Evolutionary conservation across 225 moss, liverwort and hornwort species (phyloP).

Genomic region (Sphagnum contortum): DNA sequence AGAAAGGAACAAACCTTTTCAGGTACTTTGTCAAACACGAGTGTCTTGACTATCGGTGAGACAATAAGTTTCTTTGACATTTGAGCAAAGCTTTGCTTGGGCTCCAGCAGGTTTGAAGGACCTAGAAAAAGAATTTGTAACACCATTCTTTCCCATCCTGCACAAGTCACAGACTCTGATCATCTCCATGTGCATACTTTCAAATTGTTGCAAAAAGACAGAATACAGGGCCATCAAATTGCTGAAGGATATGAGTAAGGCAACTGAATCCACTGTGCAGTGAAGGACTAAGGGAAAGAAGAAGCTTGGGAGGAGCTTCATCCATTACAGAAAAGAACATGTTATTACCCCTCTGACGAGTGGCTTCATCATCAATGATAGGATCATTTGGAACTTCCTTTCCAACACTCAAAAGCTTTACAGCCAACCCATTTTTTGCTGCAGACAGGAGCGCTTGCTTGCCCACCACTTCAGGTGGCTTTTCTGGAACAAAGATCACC

Average conservation of each 20-base stretch:
- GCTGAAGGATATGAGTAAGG: no score
- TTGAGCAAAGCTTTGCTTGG: slow-evolving; percentile 65
- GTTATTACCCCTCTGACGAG: slow-evolving; percentile 61
- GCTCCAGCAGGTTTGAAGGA: slow-evolving; percentile 88
- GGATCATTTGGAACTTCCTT: slow-evolving; percentile 68
- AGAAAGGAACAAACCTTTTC: slow-evolving; percentile 48
- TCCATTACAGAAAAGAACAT: not conserved
- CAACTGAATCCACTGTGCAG: no score
- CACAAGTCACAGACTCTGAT: slow-evolving; percentile 1
- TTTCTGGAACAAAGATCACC: slow-evolving; percentile 83
- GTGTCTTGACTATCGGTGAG: slow-evolving; percentile 89
- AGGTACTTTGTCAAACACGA: slow-evolving; percentile 91
- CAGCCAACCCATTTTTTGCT: slow-evolving; percentile 90
- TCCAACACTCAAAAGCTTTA: slow-evolving; percentile 74
- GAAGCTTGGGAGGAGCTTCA: no score
- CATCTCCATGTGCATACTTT: not conserved
- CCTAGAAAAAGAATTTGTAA: slow-evolving; percentile 93
- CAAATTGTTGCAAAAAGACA: not conserved
- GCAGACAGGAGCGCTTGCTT: slow-evolving; percentile 54
- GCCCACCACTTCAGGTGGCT: slow-evolving; percentile 72
- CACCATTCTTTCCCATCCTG: slow-evolving; percentile 99
- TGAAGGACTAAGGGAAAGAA: no score
- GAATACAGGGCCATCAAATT: no score
- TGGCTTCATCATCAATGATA: slow-evolving; percentile 58
- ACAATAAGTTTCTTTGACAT: slow-evolving; percentile 93